Evolutionary conservation across 1,284 basidiomycete genomes (phyloP), one percentile per base, ranked within the genome.

Genomic region (Anthracocystis walkeri): DNA sequence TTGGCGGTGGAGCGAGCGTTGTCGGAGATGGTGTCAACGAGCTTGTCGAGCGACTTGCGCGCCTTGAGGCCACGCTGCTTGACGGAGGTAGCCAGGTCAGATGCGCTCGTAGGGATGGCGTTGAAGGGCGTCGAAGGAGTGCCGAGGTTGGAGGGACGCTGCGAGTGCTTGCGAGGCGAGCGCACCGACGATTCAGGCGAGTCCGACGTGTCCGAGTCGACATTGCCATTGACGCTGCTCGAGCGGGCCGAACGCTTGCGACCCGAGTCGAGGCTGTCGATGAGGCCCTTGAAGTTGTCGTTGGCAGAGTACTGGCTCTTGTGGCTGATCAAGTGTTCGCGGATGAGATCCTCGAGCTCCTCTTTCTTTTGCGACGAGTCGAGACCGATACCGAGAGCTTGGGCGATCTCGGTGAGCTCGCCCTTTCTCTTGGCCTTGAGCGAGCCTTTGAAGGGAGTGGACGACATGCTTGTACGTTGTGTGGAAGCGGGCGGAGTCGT

Each of bases 151-250:
- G 67, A 64, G 11, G 66, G 49, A 20, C 65, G 64, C 46, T 68
- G 71, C 51, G 78, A 65, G 69, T 80, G 78, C 76, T 81, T 81
- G 57, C 80, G 76, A 44, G 80, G 80, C 55, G 80, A 78, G 44
- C 71, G 63, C 12, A 65, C 62, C 12, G 66, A 59, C 27, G 59
- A 55, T 56, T 77, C 70, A 41, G 75, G 79, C 21, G 78, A 76
- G 61, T 78, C 78, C 21, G 80, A 80, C 14, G 53, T 53, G 49
- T 80, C 80, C 60, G 72, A 74, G 41, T 80, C 79, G 48, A 58
- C 60, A 52, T 76, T 73, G 31, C 64, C 70, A 38, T 73, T 74
- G 59, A 69, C 65, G 63, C 76, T 75, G 63, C 65, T 66, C 42
- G 76, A 75, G 48, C 76, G 71, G 20, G 56, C 72, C 23, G 72